These are phyloP conservation scores for Hypomyces rosellus DNA, from an alignment of 2,329 filamentous ascomycete species.

Conservation along the genomic window DNA sequence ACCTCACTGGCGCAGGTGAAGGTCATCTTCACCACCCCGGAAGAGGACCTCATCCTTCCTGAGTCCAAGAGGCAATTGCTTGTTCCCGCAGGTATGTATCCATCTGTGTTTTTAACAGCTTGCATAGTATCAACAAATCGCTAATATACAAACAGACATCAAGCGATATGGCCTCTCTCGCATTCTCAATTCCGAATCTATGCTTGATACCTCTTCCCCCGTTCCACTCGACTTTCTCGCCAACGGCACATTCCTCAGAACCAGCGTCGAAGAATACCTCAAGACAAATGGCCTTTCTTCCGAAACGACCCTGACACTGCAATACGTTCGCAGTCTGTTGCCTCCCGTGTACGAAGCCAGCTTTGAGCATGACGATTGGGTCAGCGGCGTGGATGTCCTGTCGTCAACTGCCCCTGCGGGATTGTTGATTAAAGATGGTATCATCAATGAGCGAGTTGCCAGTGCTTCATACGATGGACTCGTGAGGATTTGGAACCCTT, in stretches of 20 bases:
- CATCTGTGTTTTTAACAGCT: background rate
- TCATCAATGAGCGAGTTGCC: slow-evolving; percentile 55
- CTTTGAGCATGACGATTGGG: slow-evolving; percentile 98
- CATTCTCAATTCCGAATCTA: slow-evolving; percentile 65
- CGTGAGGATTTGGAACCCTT: slow-evolving; percentile 82
- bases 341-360: slow-evolving; percentile 84
- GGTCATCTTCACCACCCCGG: slow-evolving; percentile 61
- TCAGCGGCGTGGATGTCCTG: slow-evolving; percentile 77
- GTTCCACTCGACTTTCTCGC: slow-evolving; percentile 91
- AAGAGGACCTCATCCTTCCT: slow-evolving; percentile 55
- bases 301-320: slow-evolving; percentile 79
- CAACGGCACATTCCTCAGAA: slow-evolving; percentile 85
- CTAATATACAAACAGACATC: slow-evolving; percentile 43
- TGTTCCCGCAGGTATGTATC: slow-evolving; percentile 48
- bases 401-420: slow-evolving; percentile 59
- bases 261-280: slow-evolving; percentile 86
- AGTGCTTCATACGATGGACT: slow-evolving; percentile 92
- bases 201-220: slow-evolving; percentile 58
- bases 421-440: slow-evolving; percentile 31
- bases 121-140: background rate
- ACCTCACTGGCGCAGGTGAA: slow-evolving; percentile 50
- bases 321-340: slow-evolving; percentile 88
- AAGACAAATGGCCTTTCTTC: slow-evolving; percentile 78
- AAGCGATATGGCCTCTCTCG: slow-evolving; percentile 65
- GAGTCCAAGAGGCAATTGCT: slow-evolving; percentile 57